Base-by-base conservation (phyloP, 108 stramenopile species). In the Pseudonitzschia multiseries region DNA sequence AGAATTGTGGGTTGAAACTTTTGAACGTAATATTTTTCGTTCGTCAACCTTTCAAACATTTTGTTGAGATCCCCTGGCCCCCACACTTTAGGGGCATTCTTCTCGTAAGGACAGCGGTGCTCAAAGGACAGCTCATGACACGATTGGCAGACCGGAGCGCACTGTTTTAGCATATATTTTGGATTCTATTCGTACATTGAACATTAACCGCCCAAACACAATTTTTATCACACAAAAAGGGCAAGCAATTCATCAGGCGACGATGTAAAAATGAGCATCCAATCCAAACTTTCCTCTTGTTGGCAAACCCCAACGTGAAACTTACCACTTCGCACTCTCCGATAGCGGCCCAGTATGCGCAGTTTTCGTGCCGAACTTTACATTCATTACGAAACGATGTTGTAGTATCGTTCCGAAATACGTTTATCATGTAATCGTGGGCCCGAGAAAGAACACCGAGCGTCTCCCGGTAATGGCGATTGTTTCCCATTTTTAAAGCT, bases 131-230 rank as follows among this genome's bases (percentile, higher is more conserved):
- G 41, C 29, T 73, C 24, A 18, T 86, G 74, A 70, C 95, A 96
- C 10, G 85, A 73, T 69, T 81, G 73, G 72, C 95, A 96, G 4
- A 85, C 88, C 4, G 92, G 92, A 57, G 85, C 90, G 71, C 95
- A 96, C 40, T 85, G 4, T 22, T 60, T 33, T 32, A 65, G 66
- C 87, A 88, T 84, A 51, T 76, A 87, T 6, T 24, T 36, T 41
- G 82, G 80, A 70, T 83, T 85, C 28, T 87, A 81, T 4, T 48
- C 28, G 21, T 24, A 8, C 0, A 42, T 17, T n/a, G 20, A n/a
- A n/a, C n/a, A n/a, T n/a, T n/a, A n/a, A n/a, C n/a, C n/a, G n/a
- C n/a, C n/a, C n/a, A n/a, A n/a, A n/a, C n/a, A n/a, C n/a, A 42
- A 20, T 31, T 31, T 15, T 9, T 65, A 65, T 18, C 20, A 60